A percentile compares a stretch with the other conserved stretches of the same genome.
phyloP scores from a whole-genome alignment of 2,329 filamentous ascomycete genomes.

The Neofusicoccum kwambonambiense region DNA sequence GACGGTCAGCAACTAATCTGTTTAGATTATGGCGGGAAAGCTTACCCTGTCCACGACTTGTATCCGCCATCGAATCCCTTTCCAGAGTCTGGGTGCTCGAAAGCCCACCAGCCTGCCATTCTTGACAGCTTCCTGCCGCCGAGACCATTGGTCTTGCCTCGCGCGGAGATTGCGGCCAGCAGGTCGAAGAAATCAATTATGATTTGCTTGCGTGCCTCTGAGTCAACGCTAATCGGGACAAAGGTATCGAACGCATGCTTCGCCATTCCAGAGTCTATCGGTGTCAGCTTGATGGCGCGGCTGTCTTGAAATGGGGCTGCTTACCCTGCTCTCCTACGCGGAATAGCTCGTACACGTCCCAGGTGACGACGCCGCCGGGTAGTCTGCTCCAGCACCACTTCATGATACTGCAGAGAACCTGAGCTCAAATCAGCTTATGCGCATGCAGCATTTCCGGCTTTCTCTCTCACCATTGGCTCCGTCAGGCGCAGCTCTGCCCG shows the following conservation, averaged over 20 bases:
- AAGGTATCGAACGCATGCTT: conserved; percentile 95
- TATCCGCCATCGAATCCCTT: conserved; percentile 96
- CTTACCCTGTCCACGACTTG: conserved; percentile 78
- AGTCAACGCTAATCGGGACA: conserved; percentile 89
- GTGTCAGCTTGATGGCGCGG: conserved; percentile 14
- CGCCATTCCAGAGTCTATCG: conserved; percentile 81
- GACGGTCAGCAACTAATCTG: conserved; percentile 27
- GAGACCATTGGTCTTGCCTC: conserved; percentile 89
- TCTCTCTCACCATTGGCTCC: conserved; percentile 77
- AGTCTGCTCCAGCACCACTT: conserved; percentile 99
- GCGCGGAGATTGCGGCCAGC: conserved; percentile 83
- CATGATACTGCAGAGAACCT: conserved; percentile 89
- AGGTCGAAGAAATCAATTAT: conserved; percentile 97
- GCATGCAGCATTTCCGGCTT: neutral
- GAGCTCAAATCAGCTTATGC: conserved; percentile 23
- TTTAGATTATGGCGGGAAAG: conserved; percentile 10
- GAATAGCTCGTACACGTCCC: conserved; percentile 97
- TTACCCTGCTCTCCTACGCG: conserved; percentile 88
- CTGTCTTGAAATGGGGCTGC: conserved; percentile 22
- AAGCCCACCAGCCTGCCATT: conserved; percentile 98
- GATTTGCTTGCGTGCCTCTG: conserved; percentile 78
- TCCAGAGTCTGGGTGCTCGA: conserved; percentile 82
- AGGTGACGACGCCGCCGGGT: conserved; percentile 86
- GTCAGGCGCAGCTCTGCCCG: conserved; percentile 86
- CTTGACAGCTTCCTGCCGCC: conserved; percentile 91